A percentile compares a stretch with the other conserved stretches of the same genome.
Evolutionary conservation across 2,329 filamentous ascomycete species (phyloP).

Genomic region (Aspergillus intermedius): DNA sequence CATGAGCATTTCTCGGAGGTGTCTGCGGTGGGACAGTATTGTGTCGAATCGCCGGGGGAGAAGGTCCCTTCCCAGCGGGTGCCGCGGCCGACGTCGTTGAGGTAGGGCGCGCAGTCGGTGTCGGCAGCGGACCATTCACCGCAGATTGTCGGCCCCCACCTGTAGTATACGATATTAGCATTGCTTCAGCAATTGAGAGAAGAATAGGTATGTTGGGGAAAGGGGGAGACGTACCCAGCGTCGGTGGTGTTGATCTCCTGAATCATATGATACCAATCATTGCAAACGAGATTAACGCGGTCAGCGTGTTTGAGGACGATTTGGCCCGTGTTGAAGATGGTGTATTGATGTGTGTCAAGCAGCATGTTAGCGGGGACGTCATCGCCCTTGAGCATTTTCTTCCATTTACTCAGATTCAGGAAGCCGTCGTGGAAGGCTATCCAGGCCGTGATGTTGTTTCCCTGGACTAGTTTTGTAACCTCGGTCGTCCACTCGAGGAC

Average conservation of each 20-base stretch:
- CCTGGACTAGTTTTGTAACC: conserved; percentile 65
- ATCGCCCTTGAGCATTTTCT: conserved; percentile 62
- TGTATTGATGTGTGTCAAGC: conserved; percentile 97
- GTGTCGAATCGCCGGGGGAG: conserved; percentile 58
- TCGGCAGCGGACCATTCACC: conserved; percentile 98
- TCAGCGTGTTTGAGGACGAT: conserved; percentile 72
- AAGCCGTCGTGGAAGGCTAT: conserved; percentile 94
- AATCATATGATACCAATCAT: conserved; percentile 77
- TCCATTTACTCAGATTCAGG: conserved; percentile 84
- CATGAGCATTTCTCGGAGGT: conserved; percentile 64
- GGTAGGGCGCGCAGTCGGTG: conserved; percentile 79
- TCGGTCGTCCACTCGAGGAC: conserved; percentile 75
- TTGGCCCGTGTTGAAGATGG: conserved; percentile 91
- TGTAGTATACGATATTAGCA: conserved; percentile 12
- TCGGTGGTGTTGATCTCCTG: conserved; percentile 62
- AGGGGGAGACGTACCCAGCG: conserved; percentile 50
- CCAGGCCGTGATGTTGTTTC: conserved; percentile 65
- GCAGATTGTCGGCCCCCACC: conserved; percentile 85
- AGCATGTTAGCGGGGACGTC: conserved; percentile 62
- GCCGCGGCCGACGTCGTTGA: conserved; percentile 85
- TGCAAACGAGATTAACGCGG: conserved; percentile 82
- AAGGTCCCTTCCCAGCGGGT: conserved; percentile 89
- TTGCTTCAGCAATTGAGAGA: not conserved
- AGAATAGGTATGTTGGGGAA: not conserved
- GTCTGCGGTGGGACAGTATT: conserved; percentile 61